Base-by-base conservation (phyloP, 345 rosid species). In the Turritis glabra region DNA sequence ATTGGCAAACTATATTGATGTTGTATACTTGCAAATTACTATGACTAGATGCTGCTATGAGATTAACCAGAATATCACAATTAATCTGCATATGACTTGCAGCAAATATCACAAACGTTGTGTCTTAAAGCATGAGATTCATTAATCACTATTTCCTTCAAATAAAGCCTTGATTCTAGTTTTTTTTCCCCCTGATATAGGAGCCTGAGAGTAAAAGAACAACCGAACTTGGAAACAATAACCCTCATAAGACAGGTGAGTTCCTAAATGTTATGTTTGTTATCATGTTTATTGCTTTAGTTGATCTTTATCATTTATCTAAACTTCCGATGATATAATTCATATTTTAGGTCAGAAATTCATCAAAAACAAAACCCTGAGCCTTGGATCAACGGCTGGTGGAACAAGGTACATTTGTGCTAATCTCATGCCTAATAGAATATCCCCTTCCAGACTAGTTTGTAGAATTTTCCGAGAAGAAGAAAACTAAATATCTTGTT, bases 191-290 rank as follows among this genome's bases (percentile, higher is more conserved):
- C 37, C 10, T 26, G 15, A 58, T 46, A 33, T 60, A 92, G 96
- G 93, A 82, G 58, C 84, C 66, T 64, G 80, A 19, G 61, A 75
- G 65, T 72, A 77, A 67, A 64, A 64, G 57, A 67, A 40, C 46
- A 56, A 75, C 65, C 57, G 78, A 67, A 74, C 68, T 60, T 46
- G 70, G 73, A 55, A 72, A 68, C 38, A 52, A 53, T 25, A 61
- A 18, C 55, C 70, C 64, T 44, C 63, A 51, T 40, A 86, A 66
- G 77, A 85, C 75, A 84, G 91, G 96, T 88, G 77, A 77, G 21
- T 66, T 78, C 33, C 58, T 29, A 64, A 54, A 25, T 14, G 61
- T 30, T 66, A 77, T 58, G 15, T 60, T 37, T 73, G 15, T 70
- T 64, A 7, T 78, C 53, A 50, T 67, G 11, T 73, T 33, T 58